Base-by-base conservation (phyloP, 139 green algal species). In the Chlorella sp. region DNA sequence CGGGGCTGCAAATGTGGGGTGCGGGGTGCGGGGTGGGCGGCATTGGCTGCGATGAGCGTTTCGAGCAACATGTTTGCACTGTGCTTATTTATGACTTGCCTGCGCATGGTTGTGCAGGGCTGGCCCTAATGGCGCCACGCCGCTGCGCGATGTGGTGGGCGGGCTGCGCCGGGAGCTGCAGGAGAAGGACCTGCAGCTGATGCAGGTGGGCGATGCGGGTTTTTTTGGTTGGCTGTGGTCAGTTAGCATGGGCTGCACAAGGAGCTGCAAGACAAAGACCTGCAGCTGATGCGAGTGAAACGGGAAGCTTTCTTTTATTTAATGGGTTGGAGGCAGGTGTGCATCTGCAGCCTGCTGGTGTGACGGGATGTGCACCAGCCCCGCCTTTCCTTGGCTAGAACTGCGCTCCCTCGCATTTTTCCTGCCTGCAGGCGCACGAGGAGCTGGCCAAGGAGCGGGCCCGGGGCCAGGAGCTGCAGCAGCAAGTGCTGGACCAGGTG, bases 401-500 rank as follows among this genome's bases (percentile, higher is more conserved):
- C n/a, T n/a, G n/a, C n/a, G n/a, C n/a, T n/a, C n/a, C 56, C 30
- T 65, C 30, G 56, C 56, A 20, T 65, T 20, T 24, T 70, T 32
- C 64, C 32, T 73, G 26, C 4, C 36, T 41, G 44, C 76, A 82
- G 76, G 38, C 72, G 56, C 56, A 80, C 20, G 87, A 88, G 70
- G 83, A 85, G 64, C 38, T 90, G 65, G 38, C 32, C 24, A 40
- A 41, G 8, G 87, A 90, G 68, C 82, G 82, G 1, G 22, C 56
- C 30, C 58, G 54, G 9, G 76, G n/a, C 1, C 40, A 62, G 46
- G 82, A 85, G 43, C 48, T 90, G 41, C 74, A 88, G 41, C 58
- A 56, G 46, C 87, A 90, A 73, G 48, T 86, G 34, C 56, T 90
- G 67, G 65, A 90, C 56, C 82, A 86, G 82, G 80, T 65, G 30